Base-by-base conservation (phyloP, 139 green algal species). In the Chlamydomonas sp. region DNA sequence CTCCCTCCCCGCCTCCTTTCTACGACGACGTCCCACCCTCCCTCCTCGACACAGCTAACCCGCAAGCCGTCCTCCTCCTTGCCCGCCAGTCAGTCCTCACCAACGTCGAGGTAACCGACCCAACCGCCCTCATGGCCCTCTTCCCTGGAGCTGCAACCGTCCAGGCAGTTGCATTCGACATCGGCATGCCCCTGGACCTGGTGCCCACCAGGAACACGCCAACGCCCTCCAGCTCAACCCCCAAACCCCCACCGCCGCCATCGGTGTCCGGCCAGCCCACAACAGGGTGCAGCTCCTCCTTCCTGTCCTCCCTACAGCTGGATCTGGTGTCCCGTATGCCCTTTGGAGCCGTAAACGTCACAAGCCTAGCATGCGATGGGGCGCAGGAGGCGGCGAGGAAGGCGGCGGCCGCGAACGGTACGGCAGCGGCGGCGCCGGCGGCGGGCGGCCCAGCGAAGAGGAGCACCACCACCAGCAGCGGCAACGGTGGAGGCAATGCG, bases 61-160 rank as follows among this genome's bases (percentile, higher is more conserved):
- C 82, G 2, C 69, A 60, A 6, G 71, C 71, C 8, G 61, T 86
- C 1, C 15, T 86, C 71, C 79, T 20, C 8, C 6, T 86, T 10
- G 63, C 17, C 60, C 9, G 14, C 1, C 18, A 68, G 6, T 15
- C 71, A 0, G 60, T 79, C 31, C 59, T 86, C 4, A 4, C 18
- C 10, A 71, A 61, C n/a, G 82, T 86, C 5, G 82, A 86, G n/a
- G 71, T 86, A 2, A 63, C 20, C 12, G 71, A 86, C 61, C n/a
- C 71, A 2, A 20, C 71, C 2, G 59, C 69, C 1, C 20, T 86
- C 3, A n/a, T 12, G 20, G 60, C 72, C 20, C 71, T 80, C 3
- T 86, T 86, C 10, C 82, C 82, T 0, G 61, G 71, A 4, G 82
- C 82, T 5, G 63, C 63, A 16, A n/a, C 63, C 14, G 82, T 86